Base-by-base conservation (phyloP, 306 rosid species). In the Inga leiocalycina region DNA sequence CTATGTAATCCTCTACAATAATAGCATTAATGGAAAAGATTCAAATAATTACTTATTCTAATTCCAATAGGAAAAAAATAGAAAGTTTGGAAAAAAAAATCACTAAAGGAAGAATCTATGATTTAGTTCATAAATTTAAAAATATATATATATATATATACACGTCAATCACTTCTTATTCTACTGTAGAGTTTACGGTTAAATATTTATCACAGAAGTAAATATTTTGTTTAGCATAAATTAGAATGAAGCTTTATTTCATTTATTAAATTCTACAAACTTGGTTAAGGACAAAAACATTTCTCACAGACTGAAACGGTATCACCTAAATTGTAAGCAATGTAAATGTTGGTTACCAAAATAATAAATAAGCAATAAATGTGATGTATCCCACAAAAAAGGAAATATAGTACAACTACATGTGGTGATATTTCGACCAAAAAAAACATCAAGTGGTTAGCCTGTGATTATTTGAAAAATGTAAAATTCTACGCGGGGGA, bases 1-100 rank as follows among this genome's bases (percentile, higher is more conserved):
- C 87, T 2, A 34, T 64, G 39, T 96, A 93, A 52, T 93, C 89
- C 94, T 96, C 99, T 96, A 74, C 10, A 41, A 73, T 8, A 19
- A 3, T 65, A 59, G 13, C 49, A 76, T 2, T 3, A 17, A 81
- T 20, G 54, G 3, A 56, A 73, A 73, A 15, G 7, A 24, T 54
- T 73, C 22, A 46, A 48, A 73, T 48, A 8, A 46, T 45, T 35
- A 49, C 30, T 27, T 44, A 24, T 6, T 20, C 15, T 19, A 41
- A 68, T 8, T 37, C 24, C 49, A 69, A 39, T 5, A 15, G 20
- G 15, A 5, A 32, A 30, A 30, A 4, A 30, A 27, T 14, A 6
- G 1, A 62, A 32, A 6, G 0, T 67, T 35, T 35, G 37, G 3
- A 13, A 67, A 67, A 67, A 16, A 67, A 15, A 16, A 7, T 20